Evolutionary conservation across 257 asterid genomes (phyloP).

Genomic region (Solanum etuberosum): DNA sequence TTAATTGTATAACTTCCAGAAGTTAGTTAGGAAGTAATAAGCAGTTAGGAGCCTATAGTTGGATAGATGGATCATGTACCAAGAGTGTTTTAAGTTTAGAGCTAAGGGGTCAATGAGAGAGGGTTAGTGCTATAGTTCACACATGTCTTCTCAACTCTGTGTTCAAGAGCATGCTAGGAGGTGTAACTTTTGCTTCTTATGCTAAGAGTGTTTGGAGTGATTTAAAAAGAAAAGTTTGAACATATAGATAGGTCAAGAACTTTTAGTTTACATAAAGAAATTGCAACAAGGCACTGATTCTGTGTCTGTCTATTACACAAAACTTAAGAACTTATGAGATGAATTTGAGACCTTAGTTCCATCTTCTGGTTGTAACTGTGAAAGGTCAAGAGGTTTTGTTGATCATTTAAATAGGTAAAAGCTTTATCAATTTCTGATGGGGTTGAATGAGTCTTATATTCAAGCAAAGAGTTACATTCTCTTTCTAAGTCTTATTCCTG

Average conservation of each 20-base stretch:
- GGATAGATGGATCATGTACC: not conserved
- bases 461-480: not conserved
- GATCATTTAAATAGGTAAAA: not conserved
- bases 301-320: not conserved
- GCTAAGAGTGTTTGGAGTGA: not conserved
- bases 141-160: not conserved
- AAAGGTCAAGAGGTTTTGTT: not conserved
- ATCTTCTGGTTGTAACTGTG: not conserved
- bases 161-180: not conserved
- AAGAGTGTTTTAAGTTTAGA: not conserved
- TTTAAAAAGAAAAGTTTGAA: not conserved
- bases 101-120: not conserved
- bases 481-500: no score
- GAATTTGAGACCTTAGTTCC: not conserved
- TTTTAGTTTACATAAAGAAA: not conserved
- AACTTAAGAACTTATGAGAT: no score
- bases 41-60: not conserved
- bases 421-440: not conserved
- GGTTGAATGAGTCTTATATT: not conserved
- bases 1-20: not conserved
- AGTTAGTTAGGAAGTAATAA: not conserved
- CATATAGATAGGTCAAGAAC: not conserved
- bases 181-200: not conserved
- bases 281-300: not conserved
- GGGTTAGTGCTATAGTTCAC: not conserved